phyloP scores from a whole-genome alignment of 2,329 filamentous ascomycete genomes.

The Paraphaeosphaeria sporulosa region DNA sequence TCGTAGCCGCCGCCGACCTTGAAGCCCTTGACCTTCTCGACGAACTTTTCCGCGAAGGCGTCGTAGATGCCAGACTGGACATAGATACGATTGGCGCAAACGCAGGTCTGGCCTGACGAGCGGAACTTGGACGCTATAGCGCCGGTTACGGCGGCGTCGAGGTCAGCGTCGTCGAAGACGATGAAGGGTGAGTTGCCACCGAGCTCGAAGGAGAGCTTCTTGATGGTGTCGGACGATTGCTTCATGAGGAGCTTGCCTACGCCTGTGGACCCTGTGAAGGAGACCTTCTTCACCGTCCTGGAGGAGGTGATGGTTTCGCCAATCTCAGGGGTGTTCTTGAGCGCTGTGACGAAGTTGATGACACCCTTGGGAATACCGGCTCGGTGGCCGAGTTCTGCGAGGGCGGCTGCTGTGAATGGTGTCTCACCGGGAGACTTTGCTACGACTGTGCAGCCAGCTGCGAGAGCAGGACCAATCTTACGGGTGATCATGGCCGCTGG shows the following conservation, averaged over 20 bases:
- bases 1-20: conserved; percentile 79
- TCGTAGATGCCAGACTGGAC: conserved; percentile 82
- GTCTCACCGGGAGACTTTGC: conserved; percentile 92
- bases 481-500: conserved; percentile 60
- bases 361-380: conserved; percentile 92
- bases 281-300: conserved; percentile 83
- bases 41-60: conserved; percentile 72
- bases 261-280: conserved; percentile 82
- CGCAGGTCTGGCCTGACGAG: conserved; percentile 93
- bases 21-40: conserved; percentile 76
- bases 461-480: conserved; percentile 71
- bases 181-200: conserved; percentile 97
- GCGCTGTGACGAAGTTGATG: conserved; percentile 84
- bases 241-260: conserved; percentile 84
- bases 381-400: conserved; percentile 84
- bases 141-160: conserved; percentile 83
- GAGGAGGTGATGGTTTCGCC: conserved; percentile 80
- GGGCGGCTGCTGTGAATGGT: conserved; percentile 85
- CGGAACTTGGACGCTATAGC: conserved; percentile 92
- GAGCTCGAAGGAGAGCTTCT: conserved; percentile 88
- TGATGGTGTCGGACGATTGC: conserved; percentile 82
- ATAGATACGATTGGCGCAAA: conserved; percentile 79
- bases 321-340: conserved; percentile 80
- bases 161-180: conserved; percentile 92
- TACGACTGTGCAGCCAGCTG: conserved; percentile 94